A percentile compares a stretch with the other conserved stretches of the same genome.
phyloP scores from a whole-genome alignment of 1,284 basidiomycete species.

The Volvariella volvacea region DNA sequence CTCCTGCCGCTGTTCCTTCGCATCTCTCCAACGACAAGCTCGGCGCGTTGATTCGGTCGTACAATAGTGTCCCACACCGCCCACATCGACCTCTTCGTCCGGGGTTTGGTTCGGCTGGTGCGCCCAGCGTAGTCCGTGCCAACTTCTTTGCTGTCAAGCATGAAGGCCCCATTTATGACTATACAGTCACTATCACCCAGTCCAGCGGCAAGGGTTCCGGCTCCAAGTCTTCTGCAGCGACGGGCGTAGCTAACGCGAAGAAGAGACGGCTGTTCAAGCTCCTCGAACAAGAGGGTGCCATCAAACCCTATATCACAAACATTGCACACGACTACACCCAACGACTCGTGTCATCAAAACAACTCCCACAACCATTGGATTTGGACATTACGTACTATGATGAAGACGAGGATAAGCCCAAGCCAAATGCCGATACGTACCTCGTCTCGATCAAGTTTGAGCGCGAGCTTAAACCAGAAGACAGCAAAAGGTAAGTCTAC shows the following conservation, averaged over 20 bases:
- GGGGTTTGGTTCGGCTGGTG: constrained; percentile 57
- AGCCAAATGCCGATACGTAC: constrained; percentile 38
- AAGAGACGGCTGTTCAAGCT: constrained; percentile 51
- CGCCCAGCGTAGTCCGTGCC: constrained; percentile 44
- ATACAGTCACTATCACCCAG: constrained; percentile 42
- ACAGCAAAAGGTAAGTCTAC: constrained; percentile 42
- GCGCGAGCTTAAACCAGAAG: constrained; percentile 34
- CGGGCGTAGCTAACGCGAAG: constrained; percentile 26
- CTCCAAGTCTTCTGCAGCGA: constrained; percentile 35
- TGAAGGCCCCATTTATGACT: constrained; percentile 50
- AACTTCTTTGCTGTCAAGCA: constrained; percentile 62
- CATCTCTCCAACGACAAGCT: constrained; percentile 35
- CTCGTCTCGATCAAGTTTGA: constrained; percentile 43
- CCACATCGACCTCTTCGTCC: constrained; percentile 55
- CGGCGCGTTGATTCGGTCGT: constrained; percentile 37
- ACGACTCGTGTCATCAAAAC: constrained; percentile 47
- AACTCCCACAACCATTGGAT: constrained; percentile 50
- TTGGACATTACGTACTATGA: constrained; percentile 46
- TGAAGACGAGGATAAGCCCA: constrained; percentile 41
- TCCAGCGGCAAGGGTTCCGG: neutral
- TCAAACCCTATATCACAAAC: constrained; percentile 32
- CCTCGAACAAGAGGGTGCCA: constrained; percentile 42
- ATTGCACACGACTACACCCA: constrained; percentile 60
- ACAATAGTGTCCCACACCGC: constrained; percentile 30
- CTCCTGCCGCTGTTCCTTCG: constrained; percentile 34